A percentile compares a stretch with the other conserved stretches of the same genome.
Conservation (phyloP, 1,284 basidiomycete species). For the Puccinia horiana region DNA sequence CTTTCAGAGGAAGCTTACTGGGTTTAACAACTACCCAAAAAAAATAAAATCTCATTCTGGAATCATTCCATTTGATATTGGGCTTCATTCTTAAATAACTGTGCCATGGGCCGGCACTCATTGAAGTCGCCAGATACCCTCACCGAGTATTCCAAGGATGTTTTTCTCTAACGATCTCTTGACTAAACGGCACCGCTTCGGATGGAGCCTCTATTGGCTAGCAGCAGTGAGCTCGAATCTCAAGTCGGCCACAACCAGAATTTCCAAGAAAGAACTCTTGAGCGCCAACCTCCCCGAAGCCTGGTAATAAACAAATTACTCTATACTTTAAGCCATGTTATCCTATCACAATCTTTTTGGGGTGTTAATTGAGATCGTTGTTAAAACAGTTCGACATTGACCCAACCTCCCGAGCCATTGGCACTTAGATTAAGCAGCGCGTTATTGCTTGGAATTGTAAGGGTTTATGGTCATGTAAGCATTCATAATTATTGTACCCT, state of each 20-base stretch:
- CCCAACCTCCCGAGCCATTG: constrained; percentile 45
- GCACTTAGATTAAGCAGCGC: constrained; percentile 42
- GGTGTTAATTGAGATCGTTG: not conserved
- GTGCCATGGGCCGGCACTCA: not conserved
- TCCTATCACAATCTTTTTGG: not conserved
- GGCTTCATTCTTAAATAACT: not conserved
- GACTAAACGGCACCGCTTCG: constrained; percentile 36
- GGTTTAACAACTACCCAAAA: constrained; percentile 1
- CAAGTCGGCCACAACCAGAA: constrained; percentile 32
- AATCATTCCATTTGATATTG: not conserved
- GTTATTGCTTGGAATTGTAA: constrained; percentile 44
- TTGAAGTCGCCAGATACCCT: not conserved
- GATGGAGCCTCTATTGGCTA: constrained; percentile 48
- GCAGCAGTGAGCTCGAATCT: constrained; percentile 25
- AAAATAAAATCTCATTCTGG: not conserved
- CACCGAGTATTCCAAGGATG: constrained; percentile 38
- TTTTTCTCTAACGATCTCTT: constrained; percentile 50
- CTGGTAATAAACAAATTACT: constrained; percentile 27
- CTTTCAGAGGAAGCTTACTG: not conserved
- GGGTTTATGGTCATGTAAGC: constrained; percentile 47
- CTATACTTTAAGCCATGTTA: not conserved
- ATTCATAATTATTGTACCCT: too few species aligned
- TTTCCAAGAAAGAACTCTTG: constrained; percentile 48
- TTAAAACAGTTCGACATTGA: constrained; percentile 23
- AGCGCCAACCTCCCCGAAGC: constrained; percentile 43